Evolutionary conservation across 2,329 filamentous ascomycete genomes (phyloP).

Genomic region (Penicillium decumbens): DNA sequence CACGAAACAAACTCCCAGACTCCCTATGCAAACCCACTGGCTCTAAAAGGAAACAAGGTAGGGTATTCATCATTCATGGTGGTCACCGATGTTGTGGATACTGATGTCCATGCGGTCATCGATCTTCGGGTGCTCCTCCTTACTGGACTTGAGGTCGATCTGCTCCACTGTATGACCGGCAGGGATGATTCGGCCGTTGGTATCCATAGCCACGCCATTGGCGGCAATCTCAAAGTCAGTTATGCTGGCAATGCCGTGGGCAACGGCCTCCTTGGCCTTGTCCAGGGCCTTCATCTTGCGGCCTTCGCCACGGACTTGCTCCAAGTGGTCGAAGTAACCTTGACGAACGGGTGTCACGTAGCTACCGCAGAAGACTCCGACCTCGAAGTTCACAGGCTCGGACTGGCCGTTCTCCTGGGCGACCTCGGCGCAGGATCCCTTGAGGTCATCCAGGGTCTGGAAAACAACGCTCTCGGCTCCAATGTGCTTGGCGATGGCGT

Average conservation of each 20-base stretch:
- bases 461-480: constrained; percentile 73
- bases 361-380: constrained; percentile 84
- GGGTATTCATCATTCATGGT: constrained; percentile 28
- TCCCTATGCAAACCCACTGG: constrained; percentile 19
- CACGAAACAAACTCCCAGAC: constrained; percentile 19
- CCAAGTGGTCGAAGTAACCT: constrained; percentile 77
- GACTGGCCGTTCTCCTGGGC: constrained; percentile 51
- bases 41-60: constrained; percentile 7
- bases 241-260: constrained; percentile 58
- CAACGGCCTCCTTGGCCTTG: constrained; percentile 59
- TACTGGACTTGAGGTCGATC: not conserved
- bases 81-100: constrained; percentile 55
- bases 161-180: constrained; percentile 21
- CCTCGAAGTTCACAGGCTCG: constrained; percentile 66
- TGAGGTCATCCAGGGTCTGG: constrained; percentile 73
- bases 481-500: constrained; percentile 62
- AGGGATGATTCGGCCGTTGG: constrained; percentile 55
- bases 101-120: constrained; percentile 56
- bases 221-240: constrained; percentile 59
- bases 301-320: constrained; percentile 65
- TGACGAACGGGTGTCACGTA: constrained; percentile 77
- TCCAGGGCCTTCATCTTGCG: constrained; percentile 63
- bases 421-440: constrained; percentile 69
- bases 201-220: constrained; percentile 57
- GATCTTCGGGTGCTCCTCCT: constrained; percentile 39